Evolutionary conservation across 768 basidiomycete genomes (phyloP), one percentile per base, ranked within the genome.

Genomic region (Russula abietina): DNA sequence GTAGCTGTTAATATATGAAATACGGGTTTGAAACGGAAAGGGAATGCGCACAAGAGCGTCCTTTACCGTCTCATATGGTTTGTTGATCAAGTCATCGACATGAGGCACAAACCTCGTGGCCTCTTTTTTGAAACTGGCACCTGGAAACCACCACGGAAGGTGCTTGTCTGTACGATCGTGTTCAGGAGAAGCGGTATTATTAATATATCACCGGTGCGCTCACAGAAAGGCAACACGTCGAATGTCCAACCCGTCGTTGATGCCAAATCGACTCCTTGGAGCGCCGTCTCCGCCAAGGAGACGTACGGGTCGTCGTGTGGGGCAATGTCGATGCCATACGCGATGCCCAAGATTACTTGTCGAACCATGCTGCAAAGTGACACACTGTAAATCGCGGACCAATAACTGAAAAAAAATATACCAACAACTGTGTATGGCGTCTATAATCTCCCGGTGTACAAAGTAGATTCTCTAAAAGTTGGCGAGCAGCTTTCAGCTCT

Each of bases 61-160:
- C 53, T 61, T 68, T 11, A 68, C 65, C 0, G 61, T 64, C 17
- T 67, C 38, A 46, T 69, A 71, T 10, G 72, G 67, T 28, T 69
- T 63, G n/a, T 69, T 57, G 14, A 66, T 43, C 65, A 70, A 63
- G n/a, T 66, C 62, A 11, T 65, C 58, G 0, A 73, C 65, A n/a
- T 55, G 57, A 28, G 65, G 53, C 5, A 60, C 62, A 68, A 67
- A 67, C 24, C 22, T 61, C 26, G 16, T 59, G 7, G 68, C 70
- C 52, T 66, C 55, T 24, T 65, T 70, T 38, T 67, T 68, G 54
- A 71, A 72, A 6, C 67, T 58, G n/a, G 68, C 70, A 22, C 71
- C 70, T 3, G 71, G 71, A 32, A 71, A 60, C 71, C 71, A 72
- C 49, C 57, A 62, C 22, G 70, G 71, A 48, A 71, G 51, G 38